Evolutionary conservation across 441 rosid species (phyloP).

Genomic region (Metrosideros polymorpha): DNA sequence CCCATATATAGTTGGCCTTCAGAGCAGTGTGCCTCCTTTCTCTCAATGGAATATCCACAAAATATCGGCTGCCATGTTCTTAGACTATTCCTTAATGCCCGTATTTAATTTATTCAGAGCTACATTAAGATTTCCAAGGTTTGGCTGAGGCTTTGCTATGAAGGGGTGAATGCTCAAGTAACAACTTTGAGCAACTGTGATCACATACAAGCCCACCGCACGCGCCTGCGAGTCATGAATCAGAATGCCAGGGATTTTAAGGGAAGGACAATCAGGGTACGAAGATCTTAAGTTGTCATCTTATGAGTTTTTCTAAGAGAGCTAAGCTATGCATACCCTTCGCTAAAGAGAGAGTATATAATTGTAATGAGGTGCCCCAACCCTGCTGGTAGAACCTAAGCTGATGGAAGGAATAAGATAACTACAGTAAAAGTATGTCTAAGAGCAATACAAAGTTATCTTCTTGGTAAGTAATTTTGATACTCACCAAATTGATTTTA

Average conservation of each 20-base stretch:
- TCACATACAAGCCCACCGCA: background rate
- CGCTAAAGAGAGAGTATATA: background rate
- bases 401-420: background rate
- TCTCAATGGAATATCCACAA: background rate
- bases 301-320: background rate
- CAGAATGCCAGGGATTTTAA: background rate
- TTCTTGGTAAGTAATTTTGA: background rate
- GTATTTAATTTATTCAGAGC: background rate
- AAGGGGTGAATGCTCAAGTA: background rate
- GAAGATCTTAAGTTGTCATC: background rate
- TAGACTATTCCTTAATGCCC: background rate
- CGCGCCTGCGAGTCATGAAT: background rate
- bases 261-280: background rate
- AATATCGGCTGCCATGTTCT: background rate
- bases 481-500: background rate
- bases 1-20: background rate
- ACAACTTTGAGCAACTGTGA: background rate
- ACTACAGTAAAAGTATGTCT: background rate
- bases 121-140: background rate
- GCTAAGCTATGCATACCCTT: background rate
- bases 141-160: background rate
- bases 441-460: background rate
- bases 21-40: background rate
- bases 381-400: background rate
- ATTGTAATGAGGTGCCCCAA: background rate